These are phyloP conservation scores for Oropetium thomaeum DNA, from an alignment of 176 grass and related monocot genomes.

Conservation along the genomic window DNA sequence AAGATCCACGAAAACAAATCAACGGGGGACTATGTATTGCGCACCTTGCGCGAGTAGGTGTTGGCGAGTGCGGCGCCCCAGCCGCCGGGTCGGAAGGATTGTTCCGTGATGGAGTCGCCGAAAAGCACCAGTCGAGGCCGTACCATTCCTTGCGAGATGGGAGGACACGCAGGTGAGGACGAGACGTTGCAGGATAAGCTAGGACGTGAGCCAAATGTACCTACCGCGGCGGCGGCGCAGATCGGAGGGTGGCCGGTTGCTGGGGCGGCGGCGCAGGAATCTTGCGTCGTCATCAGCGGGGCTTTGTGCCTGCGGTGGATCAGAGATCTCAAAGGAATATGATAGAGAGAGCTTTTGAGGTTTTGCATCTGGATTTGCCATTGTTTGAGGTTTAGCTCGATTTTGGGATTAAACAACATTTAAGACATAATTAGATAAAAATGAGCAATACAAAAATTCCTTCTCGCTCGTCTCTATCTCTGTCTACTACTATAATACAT, in stretches of 20 bases:
- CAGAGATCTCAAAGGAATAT: too few species aligned
- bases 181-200: not conserved
- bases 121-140: conserved; percentile 58
- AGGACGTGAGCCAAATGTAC: not conserved
- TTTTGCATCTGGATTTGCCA: too few species aligned
- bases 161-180: not conserved
- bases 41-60: conserved; percentile 72
- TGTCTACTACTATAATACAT: too few species aligned
- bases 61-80: conserved; percentile 62
- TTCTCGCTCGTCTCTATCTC: too few species aligned
- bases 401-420: too few species aligned
- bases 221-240: not conserved
- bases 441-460: too few species aligned
- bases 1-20: not conserved
- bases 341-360: too few species aligned
- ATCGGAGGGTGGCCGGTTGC: not conserved
- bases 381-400: too few species aligned
- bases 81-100: conserved; percentile 57
- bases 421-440: too few species aligned
- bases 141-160: not conserved
- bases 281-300: not conserved
- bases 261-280: not conserved
- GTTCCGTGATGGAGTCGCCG: conserved; percentile 75
- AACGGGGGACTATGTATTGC: too few species aligned
- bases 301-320: too few species aligned